A percentile compares a stretch with the other conserved stretches of the same genome.
These are phyloP conservation scores for Telfairia occidentalis DNA, from an alignment of 331 rosid species.

Conservation along the genomic window DNA sequence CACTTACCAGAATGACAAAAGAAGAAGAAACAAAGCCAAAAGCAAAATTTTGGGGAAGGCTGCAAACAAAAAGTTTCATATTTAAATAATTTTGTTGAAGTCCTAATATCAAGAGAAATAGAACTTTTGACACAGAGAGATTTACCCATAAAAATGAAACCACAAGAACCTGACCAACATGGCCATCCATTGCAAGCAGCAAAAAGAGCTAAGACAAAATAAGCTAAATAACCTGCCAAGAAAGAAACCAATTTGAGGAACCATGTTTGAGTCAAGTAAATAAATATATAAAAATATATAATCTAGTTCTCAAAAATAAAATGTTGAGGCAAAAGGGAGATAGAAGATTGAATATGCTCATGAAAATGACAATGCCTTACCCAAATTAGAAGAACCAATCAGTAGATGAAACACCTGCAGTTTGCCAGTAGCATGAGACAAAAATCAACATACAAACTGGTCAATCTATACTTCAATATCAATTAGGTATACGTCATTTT, in stretches of 20 bases:
- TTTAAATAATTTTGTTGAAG: slow-evolving; percentile 22
- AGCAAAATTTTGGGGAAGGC: slow-evolving; percentile 79
- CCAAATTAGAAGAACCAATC: slow-evolving; percentile 81
- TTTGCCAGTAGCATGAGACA: slow-evolving; percentile 27
- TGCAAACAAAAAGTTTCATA: slow-evolving; percentile 41
- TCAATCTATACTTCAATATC: neutral
- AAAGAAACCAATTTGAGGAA: slow-evolving; percentile 10
- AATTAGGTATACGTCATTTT: neutral
- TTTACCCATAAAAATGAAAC: slow-evolving; percentile 84
- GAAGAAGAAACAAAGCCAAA: slow-evolving; percentile 93
- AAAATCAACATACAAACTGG: slow-evolving; percentile 4
- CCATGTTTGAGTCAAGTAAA: neutral
- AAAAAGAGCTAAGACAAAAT: slow-evolving; percentile 48
- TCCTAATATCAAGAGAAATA: neutral
- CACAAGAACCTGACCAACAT: slow-evolving; percentile 76
- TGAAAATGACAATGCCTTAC: slow-evolving; percentile 36
- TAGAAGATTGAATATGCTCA: neutral
- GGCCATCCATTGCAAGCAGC: slow-evolving; percentile 76
- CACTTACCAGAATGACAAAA: slow-evolving; percentile 83
- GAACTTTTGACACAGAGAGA: slow-evolving; percentile 15
- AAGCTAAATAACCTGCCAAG: slow-evolving; percentile 63
- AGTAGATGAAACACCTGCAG: slow-evolving; percentile 83
- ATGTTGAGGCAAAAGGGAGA: slow-evolving; percentile 12
- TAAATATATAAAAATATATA: neutral
- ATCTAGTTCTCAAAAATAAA: slow-evolving; percentile 1